Percentiles rank a stretch among this genome's conserved stretches.
These are phyloP conservation scores for Hsuehochloa calcarea DNA, from an alignment of 176 grass and related monocot genomes.

Conservation along the genomic window DNA sequence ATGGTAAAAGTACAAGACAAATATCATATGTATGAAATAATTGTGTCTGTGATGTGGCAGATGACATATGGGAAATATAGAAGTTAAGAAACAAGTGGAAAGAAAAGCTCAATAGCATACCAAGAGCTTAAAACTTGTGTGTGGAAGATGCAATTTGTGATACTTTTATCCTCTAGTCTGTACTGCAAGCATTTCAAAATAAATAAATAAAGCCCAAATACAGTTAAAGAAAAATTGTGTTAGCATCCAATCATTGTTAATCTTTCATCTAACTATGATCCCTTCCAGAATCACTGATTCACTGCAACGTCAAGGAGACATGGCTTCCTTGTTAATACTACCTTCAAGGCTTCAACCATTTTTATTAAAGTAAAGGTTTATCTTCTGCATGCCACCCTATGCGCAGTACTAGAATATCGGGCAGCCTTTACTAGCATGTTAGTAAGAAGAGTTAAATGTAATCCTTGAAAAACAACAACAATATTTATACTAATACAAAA, in stretches of 20 bases:
- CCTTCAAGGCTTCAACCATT: background rate
- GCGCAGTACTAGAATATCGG: background rate
- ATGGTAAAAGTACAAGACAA: background rate
- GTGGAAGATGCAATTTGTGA: background rate
- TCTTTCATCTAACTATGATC: background rate
- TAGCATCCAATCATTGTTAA: background rate
- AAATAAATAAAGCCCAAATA: background rate
- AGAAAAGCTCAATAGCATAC: background rate
- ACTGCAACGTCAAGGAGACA: background rate
- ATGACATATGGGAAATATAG: background rate
- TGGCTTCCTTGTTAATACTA: background rate
- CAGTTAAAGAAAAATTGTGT: background rate
- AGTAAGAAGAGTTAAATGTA: conserved; percentile 18
- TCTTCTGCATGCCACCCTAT: background rate
- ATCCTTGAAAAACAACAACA: background rate
- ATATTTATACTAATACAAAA: background rate
- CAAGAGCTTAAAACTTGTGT: background rate
- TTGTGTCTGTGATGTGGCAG: background rate
- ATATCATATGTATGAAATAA: background rate
- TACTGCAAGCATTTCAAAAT: background rate
- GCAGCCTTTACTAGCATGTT: conserved; percentile 3
- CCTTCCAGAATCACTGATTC: background rate
- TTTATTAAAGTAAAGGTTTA: background rate
- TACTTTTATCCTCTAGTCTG: background rate
- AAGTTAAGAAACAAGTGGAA: background rate